Conservation (phyloP, 2,329 filamentous ascomycete genomes). For the Claviceps pusilla region DNA sequence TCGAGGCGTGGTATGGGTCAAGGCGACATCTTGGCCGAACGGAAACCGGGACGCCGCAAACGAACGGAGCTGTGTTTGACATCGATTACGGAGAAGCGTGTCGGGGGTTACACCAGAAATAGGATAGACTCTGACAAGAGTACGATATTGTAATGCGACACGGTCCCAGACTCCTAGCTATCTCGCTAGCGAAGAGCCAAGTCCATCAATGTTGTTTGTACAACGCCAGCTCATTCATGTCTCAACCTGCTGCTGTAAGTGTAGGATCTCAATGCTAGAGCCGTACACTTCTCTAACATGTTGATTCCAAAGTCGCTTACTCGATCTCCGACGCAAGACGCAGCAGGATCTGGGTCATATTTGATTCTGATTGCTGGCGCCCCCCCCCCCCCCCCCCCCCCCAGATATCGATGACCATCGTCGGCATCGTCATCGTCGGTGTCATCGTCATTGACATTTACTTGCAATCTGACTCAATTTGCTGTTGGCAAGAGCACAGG, state of each 20-base stretch:
- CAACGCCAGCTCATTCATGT: slow-evolving; percentile 4
- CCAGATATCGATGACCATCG: background rate
- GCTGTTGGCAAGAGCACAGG: background rate
- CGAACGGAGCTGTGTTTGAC: background rate
- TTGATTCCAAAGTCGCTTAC: background rate
- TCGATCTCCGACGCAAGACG: background rate
- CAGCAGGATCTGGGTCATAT: background rate
- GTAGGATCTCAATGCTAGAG: background rate
- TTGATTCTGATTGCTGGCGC: background rate
- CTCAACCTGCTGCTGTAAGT: slow-evolving; percentile 1
- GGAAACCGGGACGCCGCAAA: background rate
- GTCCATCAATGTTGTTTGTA: background rate
- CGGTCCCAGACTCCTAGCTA: background rate
- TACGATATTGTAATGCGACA: background rate
- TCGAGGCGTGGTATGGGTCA: background rate
- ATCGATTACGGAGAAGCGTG: background rate
- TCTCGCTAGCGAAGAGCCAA: slow-evolving; percentile 1
- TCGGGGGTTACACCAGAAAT: background rate
- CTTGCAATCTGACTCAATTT: background rate
- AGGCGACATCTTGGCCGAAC: background rate
- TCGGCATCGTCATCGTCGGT: background rate
- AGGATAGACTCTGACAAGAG: background rate
- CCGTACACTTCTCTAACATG: background rate
- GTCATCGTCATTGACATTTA: no score
- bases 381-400: no score